Base-by-base conservation (phyloP, 441 rosid genomes). In the Bocquillonia castaneifolia region DNA sequence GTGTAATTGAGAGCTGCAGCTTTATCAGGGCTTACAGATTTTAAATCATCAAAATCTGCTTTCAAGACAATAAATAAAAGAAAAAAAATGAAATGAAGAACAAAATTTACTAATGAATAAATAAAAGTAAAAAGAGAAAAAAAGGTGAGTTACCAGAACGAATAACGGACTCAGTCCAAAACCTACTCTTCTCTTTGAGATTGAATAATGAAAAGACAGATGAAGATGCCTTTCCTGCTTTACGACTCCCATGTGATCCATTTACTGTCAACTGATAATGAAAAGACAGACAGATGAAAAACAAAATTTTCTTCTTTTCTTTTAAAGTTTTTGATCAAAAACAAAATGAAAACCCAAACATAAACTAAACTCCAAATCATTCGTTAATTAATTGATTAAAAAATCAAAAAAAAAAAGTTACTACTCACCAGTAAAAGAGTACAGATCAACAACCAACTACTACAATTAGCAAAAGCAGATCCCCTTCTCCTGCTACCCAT, bases 111-210 rank as follows among this genome's bases (percentile, higher is more conserved):
- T 13, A 10, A 15, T 32, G 58, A 28, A 53, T 23, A 31, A 20
- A 18, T 8, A 42, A 0, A 6, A 15, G 14, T 20, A 20, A 31
- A 50, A 39, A 28, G 32, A 53, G 34, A 32, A 26, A 25, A 51
- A 31, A 36, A 26, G 44, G 1, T 5, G 15, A 71, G 77, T 51
- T 79, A 76, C 93, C 88, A 31, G 76, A 79, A 56, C 84, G 96
- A 53, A 94, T 78, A 48, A 94, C 91, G 73, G 92, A 72, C 81
- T 94, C 97, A 64, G 88, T 90, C 99, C 99, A 94, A 72, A 87
- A 94, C 76, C 85, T 85, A 81, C 96, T 93, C 82, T 80, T 88
- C 23, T 84, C 93, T 74, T 73, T 89, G 75, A 93, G 92, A 74
- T 89, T 93, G 79, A 93, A 93, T 80, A 93, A 78, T 31, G 98